Conservation (phyloP, 2,329 filamentous ascomycete species). For the Thermothelomyces thermophilus region DNA sequence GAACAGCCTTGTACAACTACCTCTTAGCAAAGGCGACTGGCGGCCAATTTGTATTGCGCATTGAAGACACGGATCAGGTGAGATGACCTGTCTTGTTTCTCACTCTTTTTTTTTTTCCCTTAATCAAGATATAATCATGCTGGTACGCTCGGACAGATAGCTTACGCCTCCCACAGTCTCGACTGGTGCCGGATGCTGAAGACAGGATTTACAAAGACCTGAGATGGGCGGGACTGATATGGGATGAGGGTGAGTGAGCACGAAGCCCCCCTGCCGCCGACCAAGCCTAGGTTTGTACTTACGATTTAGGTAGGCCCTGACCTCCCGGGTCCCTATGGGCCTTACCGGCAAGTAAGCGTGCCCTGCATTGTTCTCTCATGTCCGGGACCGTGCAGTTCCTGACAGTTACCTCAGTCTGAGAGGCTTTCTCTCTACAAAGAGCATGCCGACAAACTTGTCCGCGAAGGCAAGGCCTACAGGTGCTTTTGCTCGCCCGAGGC, state of each 20-base stretch:
- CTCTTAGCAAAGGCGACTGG: constrained; percentile 80
- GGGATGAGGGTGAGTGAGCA: constrained; percentile 82
- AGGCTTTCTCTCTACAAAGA: constrained; percentile 65
- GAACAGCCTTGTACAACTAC: constrained; percentile 94
- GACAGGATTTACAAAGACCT: constrained; percentile 70
- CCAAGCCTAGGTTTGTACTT: background rate
- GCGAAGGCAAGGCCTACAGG: constrained; percentile 72
- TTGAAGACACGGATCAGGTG: constrained; percentile 94
- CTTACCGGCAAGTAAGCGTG: constrained; percentile 67
- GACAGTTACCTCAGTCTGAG: constrained; percentile 55
- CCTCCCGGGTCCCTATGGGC: constrained; percentile 72
- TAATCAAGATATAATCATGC: background rate
- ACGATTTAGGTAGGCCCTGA: constrained; percentile 56
- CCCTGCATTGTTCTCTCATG: background rate
- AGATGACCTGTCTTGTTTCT: constrained; percentile 20
- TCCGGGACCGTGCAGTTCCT: background rate
- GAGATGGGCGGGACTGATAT: constrained; percentile 79
- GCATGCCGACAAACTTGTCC: constrained; percentile 63
- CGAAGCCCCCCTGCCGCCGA: background rate
- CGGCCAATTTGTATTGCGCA: constrained; percentile 81
- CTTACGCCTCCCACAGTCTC: constrained; percentile 50
- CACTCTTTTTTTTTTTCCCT: background rate
- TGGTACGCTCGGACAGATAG: background rate
- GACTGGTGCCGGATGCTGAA: constrained; percentile 76
- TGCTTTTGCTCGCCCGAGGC: constrained; percentile 82